Evolutionary conservation across 441 rosid genomes (phyloP).

Genomic region (Viola pubescens): DNA sequence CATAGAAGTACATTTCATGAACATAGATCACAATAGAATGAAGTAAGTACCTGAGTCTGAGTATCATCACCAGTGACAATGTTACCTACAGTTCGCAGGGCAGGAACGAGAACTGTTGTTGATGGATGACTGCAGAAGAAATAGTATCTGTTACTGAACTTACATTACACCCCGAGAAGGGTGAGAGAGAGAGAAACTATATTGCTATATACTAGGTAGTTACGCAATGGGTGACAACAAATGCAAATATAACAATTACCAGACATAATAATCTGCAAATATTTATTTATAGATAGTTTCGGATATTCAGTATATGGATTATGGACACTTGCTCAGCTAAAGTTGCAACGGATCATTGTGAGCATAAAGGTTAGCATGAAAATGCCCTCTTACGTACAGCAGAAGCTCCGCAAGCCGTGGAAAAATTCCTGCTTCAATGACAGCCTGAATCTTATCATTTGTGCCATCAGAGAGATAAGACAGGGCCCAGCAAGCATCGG

Average conservation of each 20-base stretch:
- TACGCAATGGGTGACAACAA: too few species aligned
- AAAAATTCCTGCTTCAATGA: slow-evolving; percentile 49
- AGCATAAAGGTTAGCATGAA: not conserved
- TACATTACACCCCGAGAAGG: too few species aligned
- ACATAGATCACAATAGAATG: not conserved
- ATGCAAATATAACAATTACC: too few species aligned
- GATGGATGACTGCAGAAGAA: slow-evolving; percentile 40
- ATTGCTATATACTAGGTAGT: too few species aligned
- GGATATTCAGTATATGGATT: not conserved
- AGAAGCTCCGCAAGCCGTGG: slow-evolving; percentile 52
- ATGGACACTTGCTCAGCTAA: too few species aligned
- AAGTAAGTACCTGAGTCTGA: slow-evolving; percentile 43
- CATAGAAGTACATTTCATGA: too few species aligned
- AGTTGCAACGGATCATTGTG: not conserved
- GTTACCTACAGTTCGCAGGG: slow-evolving; percentile 60
- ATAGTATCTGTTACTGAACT: not conserved
- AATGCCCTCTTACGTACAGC: slow-evolving; percentile 28
- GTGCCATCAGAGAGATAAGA: slow-evolving; percentile 73
- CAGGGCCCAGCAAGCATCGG: slow-evolving; percentile 68
- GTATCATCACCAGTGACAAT: slow-evolving; percentile 63
- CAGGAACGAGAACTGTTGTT: slow-evolving; percentile 61
- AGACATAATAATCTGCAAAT: too few species aligned
- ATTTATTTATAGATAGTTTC: too few species aligned
- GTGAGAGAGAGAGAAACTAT: too few species aligned
- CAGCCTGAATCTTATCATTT: slow-evolving; percentile 64